These are phyloP conservation scores for Eucalyptus fibrosa DNA, from an alignment of 345 rosid genomes.

Conservation along the genomic window DNA sequence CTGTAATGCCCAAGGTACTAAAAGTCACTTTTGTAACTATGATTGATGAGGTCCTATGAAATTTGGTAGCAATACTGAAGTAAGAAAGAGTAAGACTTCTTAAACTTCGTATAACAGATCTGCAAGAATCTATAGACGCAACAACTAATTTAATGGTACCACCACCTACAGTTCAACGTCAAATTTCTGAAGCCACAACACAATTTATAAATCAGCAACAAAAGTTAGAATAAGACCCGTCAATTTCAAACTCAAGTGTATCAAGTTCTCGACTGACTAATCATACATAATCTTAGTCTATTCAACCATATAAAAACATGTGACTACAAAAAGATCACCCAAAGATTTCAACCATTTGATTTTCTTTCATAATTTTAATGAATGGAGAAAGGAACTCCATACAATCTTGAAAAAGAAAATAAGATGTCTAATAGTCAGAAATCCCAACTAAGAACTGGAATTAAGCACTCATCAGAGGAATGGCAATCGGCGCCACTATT, in stretches of 20 bases:
- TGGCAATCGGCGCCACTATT: not conserved
- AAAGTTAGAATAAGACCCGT: not conserved
- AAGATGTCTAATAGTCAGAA: not conserved
- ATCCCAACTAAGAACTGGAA: not conserved
- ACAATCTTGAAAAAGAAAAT: not conserved
- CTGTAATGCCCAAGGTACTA: not conserved
- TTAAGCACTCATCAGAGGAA: not conserved
- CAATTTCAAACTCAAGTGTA: not conserved
- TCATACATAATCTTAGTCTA: not conserved
- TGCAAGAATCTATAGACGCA: not conserved
- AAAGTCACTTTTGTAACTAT: not conserved
- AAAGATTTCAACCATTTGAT: not conserved
- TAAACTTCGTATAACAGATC: not conserved
- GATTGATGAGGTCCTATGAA: not conserved
- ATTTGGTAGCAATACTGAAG: not conserved
- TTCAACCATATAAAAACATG: not conserved
- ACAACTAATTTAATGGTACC: not conserved
- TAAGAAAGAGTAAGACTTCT: not conserved
- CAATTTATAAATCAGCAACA: not conserved
- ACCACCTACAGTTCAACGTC: not conserved
- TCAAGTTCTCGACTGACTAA: not conserved
- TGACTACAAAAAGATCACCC: not conserved
- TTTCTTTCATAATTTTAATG: not conserved
- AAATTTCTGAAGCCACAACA: not conserved
- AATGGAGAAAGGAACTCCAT: not conserved